These are phyloP conservation scores for Abelmoschus esculentus DNA, from an alignment of 345 rosid species.

Conservation along the genomic window DNA sequence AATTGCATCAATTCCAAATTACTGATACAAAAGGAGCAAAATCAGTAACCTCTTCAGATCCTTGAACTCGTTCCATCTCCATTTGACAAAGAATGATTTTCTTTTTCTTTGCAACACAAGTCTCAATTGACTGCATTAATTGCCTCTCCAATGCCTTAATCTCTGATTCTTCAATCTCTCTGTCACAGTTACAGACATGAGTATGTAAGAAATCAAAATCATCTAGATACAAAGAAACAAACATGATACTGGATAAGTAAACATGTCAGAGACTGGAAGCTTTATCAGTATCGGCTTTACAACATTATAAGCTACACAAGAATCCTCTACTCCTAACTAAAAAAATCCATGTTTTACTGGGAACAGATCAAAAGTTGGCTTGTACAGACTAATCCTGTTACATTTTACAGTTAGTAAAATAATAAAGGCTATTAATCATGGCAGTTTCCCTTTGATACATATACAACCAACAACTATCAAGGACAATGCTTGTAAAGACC, in stretches of 20 bases:
- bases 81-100: conserved; percentile 73
- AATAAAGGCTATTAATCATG: neutral
- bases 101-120: conserved; percentile 82
- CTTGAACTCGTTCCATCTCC: conserved; percentile 89
- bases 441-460: neutral
- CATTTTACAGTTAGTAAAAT: neutral
- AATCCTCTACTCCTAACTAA: neutral
- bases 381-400: neutral
- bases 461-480: neutral
- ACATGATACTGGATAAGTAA: neutral
- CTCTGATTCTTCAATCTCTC: conserved; percentile 91
- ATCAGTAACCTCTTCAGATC: conserved; percentile 70
- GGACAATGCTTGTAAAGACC: neutral
- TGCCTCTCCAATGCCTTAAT: conserved; percentile 88
- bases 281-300: neutral
- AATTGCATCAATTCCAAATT: neutral
- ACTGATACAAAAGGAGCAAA: conserved; percentile 9
- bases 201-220: conserved; percentile 3
- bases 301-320: neutral
- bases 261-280: neutral
- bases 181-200: conserved; percentile 19
- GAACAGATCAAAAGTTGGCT: neutral
- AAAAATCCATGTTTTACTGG: neutral
- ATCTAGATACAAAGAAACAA: neutral
- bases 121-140: conserved; percentile 91